phyloP scores from a whole-genome alignment of 140 eudicot species.

The Cichorium intybus region DNA sequence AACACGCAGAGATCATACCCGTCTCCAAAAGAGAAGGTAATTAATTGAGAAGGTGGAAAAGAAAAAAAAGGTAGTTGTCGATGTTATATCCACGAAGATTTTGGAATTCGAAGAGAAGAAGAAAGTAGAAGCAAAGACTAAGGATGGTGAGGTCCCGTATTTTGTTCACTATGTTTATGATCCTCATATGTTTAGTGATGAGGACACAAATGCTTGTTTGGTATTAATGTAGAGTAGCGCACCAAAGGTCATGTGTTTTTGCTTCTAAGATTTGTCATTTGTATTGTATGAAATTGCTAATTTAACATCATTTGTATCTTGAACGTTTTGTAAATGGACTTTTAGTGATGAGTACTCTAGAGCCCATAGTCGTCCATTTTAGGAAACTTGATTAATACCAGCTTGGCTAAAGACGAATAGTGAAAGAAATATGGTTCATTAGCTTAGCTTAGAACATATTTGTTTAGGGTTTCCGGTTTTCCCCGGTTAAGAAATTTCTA shows the following conservation, averaged over 20 bases:
- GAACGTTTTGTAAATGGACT: background rate
- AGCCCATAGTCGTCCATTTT: background rate
- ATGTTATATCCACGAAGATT: constrained; percentile 24
- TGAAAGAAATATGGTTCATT: background rate
- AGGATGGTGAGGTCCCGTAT: constrained; percentile 58
- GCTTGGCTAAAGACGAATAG: no score
- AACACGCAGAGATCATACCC: constrained; percentile 60
- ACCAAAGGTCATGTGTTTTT: background rate
- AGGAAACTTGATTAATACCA: background rate
- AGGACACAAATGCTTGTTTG: constrained; percentile 85
- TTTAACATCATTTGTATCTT: background rate
- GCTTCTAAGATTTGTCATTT: background rate
- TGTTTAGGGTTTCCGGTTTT: background rate
- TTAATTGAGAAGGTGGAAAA: constrained; percentile 33
- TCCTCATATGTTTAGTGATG: constrained; percentile 92
- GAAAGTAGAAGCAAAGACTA: constrained; percentile 60
- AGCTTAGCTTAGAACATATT: background rate
- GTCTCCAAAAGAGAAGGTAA: constrained; percentile 28
- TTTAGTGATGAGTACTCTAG: background rate
- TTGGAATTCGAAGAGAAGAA: constrained; percentile 51
- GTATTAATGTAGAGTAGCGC: constrained; percentile 39
- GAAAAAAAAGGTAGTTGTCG: constrained; percentile 26
- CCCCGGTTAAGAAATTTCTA: background rate
- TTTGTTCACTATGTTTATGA: constrained; percentile 89
- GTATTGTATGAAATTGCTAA: background rate